phyloP scores from a whole-genome alignment of 225 moss, liverwort and hornwort species.

The Anthoceros angustus region DNA sequence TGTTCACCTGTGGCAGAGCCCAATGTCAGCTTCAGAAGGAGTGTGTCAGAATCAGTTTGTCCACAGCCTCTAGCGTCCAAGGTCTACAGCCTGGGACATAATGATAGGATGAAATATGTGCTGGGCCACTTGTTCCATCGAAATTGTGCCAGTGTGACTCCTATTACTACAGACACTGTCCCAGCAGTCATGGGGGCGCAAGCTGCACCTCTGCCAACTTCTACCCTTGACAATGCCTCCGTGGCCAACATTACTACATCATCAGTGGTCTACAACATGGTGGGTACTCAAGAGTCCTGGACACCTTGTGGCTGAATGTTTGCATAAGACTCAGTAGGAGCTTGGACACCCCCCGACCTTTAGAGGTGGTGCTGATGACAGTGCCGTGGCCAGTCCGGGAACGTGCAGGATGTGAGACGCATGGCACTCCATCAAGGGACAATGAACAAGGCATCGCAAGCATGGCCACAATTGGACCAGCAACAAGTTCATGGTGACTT shows the following conservation, averaged over 20 bases:
- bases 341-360: too few relatives aligned
- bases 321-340: background rate
- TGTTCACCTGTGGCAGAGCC: conserved; percentile 2
- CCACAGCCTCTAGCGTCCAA: conserved; percentile 97
- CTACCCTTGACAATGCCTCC: background rate
- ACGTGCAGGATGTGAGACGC: background rate
- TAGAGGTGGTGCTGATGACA: background rate
- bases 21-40: conserved; percentile 8
- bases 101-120: conserved; percentile 90
- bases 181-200: background rate
- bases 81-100: conserved; percentile 79
- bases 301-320: background rate
- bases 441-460: background rate
- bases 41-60: conserved; percentile 47
- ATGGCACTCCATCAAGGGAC: background rate
- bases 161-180: background rate
- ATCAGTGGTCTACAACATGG: background rate
- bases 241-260: background rate
- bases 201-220: background rate
- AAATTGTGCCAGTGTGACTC: background rate
- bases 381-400: background rate
- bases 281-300: background rate
- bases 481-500: background rate
- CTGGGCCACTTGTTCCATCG: conserved; percentile 68
- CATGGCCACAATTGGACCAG: background rate